Evolutionary conservation across 2,329 filamentous ascomycete genomes (phyloP), one percentile per base, ranked within the genome.

Genomic region (Torrubiellomyces zombiae): DNA sequence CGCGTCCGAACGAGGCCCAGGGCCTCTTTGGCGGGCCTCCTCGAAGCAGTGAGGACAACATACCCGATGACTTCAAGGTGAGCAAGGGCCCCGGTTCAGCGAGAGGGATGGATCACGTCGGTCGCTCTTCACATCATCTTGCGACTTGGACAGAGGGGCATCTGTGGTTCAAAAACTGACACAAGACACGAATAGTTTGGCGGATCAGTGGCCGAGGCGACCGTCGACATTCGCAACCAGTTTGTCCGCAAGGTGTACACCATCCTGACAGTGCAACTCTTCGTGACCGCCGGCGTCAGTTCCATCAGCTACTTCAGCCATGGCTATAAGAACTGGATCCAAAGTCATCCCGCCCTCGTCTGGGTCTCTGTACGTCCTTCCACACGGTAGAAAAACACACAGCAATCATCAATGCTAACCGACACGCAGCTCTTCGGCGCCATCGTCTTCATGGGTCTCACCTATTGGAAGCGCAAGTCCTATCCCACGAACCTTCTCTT

Each of bases 231-330:
- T 47, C 79, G 86, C 39, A 92, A 94, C 72, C 80, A 89, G 54
- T 98, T 94, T 53, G 66, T 93, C 41, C 76, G 85, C 54, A 95
- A 95, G 63, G 89, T 98, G 47, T 98, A 98, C 58, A 77, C 83
- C 30, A 98, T 98, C 53, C 65, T 98, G 56, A 92, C 89, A n/a
- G 73, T 82, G 25, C 89, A 98, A 51, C 73, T 98, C 27, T 60
- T 95, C 44, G 71, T 76, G 29, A 98, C 89, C 6, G 77, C 75
- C 18, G 64, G 67, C 33, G 63, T 95, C 38, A 83, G 78, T 56
- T 68, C 75, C 32, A 55, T 94, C 39, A 89, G 78, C 38, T 95
- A 95, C 65, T 79, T 81, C 55, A 91, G 70, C 55, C 43, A 53
- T 8, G 56, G 60, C 28, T 98, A 95, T 62, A 81, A 75, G 48